A percentile compares a stretch with the other conserved stretches of the same genome.
Conservation (phyloP, 176 grass and related monocot genomes). For the Lolium rigidum region DNA sequence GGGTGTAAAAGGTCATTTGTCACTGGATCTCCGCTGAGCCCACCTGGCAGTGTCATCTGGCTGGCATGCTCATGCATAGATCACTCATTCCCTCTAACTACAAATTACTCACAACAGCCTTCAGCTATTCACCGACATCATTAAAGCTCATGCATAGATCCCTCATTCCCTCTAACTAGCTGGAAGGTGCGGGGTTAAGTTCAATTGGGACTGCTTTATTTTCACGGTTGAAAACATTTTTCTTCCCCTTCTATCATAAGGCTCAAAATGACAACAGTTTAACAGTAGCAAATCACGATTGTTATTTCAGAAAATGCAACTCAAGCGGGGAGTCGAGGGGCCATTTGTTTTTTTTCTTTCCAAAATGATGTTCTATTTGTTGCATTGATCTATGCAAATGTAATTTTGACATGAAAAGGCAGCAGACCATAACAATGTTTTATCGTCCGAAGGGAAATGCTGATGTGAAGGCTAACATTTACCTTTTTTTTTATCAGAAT, state of each 20-base stretch:
- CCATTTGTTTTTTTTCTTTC: background rate
- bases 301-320: slow-evolving; percentile 10
- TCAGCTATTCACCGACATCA: background rate
- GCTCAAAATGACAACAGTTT: background rate
- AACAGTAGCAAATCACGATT: background rate
- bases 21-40: background rate
- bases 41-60: background rate
- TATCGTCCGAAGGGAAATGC: background rate
- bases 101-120: background rate
- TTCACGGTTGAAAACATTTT: background rate
- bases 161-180: background rate
- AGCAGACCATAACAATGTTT: background rate
- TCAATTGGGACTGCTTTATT: background rate
- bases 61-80: background rate
- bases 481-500: background rate
- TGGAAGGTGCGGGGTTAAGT: background rate
- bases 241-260: background rate
- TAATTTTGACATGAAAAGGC: background rate
- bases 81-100: background rate
- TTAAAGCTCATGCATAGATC: background rate
- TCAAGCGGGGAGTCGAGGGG: background rate
- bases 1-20: background rate
- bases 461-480: background rate
- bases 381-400: slow-evolving; percentile 1
- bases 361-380: background rate